phyloP scores from a whole-genome alignment of 2,329 filamentous ascomycete species.

The Hypoxylon sp. region DNA sequence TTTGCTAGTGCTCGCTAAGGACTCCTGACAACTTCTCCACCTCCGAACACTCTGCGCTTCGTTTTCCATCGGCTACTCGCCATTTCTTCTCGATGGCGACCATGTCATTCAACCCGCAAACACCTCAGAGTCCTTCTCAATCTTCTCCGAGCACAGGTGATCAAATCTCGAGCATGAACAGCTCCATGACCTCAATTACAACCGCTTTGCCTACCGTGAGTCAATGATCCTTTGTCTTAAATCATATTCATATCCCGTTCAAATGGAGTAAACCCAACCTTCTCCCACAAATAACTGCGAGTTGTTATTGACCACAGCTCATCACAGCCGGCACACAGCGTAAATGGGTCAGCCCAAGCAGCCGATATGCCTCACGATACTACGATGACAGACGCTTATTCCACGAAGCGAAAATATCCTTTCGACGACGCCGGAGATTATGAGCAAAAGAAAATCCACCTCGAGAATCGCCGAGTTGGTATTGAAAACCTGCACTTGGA shows the following conservation, averaged over 20 bases:
- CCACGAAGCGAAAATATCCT: constrained; percentile 72
- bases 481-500: constrained; percentile 75
- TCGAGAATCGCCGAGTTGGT: constrained; percentile 71
- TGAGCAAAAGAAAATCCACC: constrained; percentile 71
- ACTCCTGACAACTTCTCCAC: constrained; percentile 32
- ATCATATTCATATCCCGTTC: background rate
- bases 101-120: constrained; percentile 77
- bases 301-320: constrained; percentile 31
- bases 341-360: constrained; percentile 47
- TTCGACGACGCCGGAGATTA: constrained; percentile 68
- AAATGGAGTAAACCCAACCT: background rate
- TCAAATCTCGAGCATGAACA: constrained; percentile 63
- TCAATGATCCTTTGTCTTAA: constrained; percentile 8
- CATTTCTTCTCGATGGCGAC: constrained; percentile 56
- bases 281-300: background rate
- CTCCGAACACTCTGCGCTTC: constrained; percentile 35
- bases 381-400: constrained; percentile 64
- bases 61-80: constrained; percentile 23
- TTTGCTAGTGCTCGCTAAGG: constrained; percentile 25
- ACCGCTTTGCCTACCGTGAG: constrained; percentile 67
- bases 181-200: constrained; percentile 64
- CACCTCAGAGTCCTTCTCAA: constrained; percentile 75
- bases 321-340: constrained; percentile 49
- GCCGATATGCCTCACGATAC: constrained; percentile 59
- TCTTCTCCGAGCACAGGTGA: constrained; percentile 68